Conservation (phyloP, 768 basidiomycete species). For the Mycena alexandri region DNA sequence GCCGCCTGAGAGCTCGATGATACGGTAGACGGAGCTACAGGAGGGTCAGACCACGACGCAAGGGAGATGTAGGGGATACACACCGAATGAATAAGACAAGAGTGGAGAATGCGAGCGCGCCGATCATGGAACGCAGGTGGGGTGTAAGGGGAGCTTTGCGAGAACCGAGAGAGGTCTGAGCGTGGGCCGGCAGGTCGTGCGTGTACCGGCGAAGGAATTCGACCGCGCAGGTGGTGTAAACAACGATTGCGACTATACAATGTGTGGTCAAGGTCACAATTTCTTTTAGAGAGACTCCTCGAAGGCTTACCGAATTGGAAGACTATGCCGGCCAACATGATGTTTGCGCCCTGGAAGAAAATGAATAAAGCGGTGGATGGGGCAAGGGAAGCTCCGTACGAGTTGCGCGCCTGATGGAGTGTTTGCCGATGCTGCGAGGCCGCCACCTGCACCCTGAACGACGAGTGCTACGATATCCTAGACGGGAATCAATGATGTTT, state of each 20-base stretch:
- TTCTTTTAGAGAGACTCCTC: not conserved
- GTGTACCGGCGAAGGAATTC: constrained; percentile 45
- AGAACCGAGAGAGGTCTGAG: too few species aligned
- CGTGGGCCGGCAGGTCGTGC: too few species aligned
- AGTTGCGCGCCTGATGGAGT: not conserved
- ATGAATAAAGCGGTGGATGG: not conserved
- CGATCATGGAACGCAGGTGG: constrained; percentile 50
- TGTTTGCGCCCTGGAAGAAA: constrained; percentile 40
- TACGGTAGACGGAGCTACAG: constrained; percentile 65
- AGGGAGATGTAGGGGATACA: constrained; percentile 26
- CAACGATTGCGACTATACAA: constrained; percentile 43
- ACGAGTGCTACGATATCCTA: constrained; percentile 54
- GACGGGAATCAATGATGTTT: constrained; percentile 37
- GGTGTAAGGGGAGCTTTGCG: too few species aligned
- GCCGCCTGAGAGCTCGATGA: constrained; percentile 62
- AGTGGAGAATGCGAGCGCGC: constrained; percentile 54
- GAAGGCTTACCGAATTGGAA: constrained; percentile 63
- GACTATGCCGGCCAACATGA: constrained; percentile 74
- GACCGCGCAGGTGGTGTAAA: not conserved
- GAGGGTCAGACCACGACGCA: not conserved
- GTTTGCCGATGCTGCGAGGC: constrained; percentile 47
- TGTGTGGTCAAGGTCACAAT: not conserved
- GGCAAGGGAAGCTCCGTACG: not conserved
- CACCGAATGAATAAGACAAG: constrained; percentile 61
- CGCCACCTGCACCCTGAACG: constrained; percentile 56